These are phyloP conservation scores for Quercus agrifolia DNA, from an alignment of 306 rosid species.

Conservation along the genomic window DNA sequence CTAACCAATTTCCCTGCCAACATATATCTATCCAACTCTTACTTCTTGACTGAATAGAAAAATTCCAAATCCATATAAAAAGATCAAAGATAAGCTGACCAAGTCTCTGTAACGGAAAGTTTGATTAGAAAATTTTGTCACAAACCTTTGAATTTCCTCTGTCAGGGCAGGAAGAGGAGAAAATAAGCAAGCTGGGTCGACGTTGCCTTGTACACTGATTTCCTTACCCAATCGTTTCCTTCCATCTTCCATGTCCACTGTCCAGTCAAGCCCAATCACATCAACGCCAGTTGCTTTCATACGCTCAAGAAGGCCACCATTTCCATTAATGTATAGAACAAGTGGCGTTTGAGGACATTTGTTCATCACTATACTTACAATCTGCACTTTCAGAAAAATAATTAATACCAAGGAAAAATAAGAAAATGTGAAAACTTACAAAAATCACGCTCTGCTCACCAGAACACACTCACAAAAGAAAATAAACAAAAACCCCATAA, in stretches of 20 bases:
- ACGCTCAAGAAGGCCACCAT: slow-evolving; percentile 95
- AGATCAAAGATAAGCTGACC: background rate
- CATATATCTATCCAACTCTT: background rate
- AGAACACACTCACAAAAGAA: too few species aligned
- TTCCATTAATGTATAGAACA: slow-evolving; percentile 92
- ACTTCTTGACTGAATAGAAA: slow-evolving; percentile 1
- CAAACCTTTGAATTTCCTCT: slow-evolving; percentile 90
- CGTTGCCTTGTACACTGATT: slow-evolving; percentile 86
- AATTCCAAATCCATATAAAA: slow-evolving; percentile 6
- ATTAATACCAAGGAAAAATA: background rate
- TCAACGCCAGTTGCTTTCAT: slow-evolving; percentile 86
- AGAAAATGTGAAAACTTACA: background rate
- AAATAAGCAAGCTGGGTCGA: slow-evolving; percentile 85
- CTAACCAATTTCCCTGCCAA: background rate
- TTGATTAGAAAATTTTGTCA: slow-evolving; percentile 3
- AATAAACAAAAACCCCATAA: background rate
- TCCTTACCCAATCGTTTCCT: slow-evolving; percentile 73
- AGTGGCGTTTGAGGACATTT: slow-evolving; percentile 79
- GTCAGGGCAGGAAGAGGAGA: slow-evolving; percentile 77
- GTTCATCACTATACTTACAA: slow-evolving; percentile 60
- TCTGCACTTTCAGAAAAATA: slow-evolving; percentile 46
- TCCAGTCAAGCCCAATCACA: slow-evolving; percentile 96
- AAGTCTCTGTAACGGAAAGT: background rate
- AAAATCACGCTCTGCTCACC: background rate
- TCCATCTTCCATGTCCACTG: slow-evolving; percentile 96